phyloP scores from a whole-genome alignment of 2,329 filamentous ascomycete species.

The Cladosporium colombiae region DNA sequence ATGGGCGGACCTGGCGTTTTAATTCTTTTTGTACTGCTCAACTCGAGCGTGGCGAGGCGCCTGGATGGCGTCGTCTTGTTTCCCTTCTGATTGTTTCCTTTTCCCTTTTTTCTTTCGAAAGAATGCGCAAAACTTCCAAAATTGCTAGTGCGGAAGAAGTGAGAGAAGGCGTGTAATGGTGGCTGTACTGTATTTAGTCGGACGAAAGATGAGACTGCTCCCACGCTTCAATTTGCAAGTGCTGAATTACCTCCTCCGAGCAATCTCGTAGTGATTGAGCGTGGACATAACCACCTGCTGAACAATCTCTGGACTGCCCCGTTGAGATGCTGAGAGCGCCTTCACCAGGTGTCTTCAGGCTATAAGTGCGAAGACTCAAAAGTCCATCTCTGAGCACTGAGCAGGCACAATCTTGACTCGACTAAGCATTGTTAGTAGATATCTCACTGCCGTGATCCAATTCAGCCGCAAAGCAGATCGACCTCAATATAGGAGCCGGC shows the following conservation, averaged over 20 bases:
- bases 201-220: neutral
- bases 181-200: constrained; percentile 1
- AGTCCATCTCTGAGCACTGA: neutral
- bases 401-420: neutral
- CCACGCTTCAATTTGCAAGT: neutral
- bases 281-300: neutral
- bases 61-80: neutral
- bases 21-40: neutral
- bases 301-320: neutral
- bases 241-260: neutral
- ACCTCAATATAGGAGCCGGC: neutral
- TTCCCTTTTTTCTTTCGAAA: neutral
- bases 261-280: neutral
- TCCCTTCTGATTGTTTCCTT: neutral
- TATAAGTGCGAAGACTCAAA: neutral
- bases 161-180: neutral
- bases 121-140: neutral
- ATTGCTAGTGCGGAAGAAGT: neutral
- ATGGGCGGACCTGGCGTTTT: constrained; percentile 2
- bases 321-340: neutral
- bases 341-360: neutral
- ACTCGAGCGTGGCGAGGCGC: neutral
- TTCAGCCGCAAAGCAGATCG: neutral
- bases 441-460: neutral
- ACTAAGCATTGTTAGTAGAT: neutral